Conservation (phyloP, 78 protist genomes). For the Guillardia theta region DNA sequence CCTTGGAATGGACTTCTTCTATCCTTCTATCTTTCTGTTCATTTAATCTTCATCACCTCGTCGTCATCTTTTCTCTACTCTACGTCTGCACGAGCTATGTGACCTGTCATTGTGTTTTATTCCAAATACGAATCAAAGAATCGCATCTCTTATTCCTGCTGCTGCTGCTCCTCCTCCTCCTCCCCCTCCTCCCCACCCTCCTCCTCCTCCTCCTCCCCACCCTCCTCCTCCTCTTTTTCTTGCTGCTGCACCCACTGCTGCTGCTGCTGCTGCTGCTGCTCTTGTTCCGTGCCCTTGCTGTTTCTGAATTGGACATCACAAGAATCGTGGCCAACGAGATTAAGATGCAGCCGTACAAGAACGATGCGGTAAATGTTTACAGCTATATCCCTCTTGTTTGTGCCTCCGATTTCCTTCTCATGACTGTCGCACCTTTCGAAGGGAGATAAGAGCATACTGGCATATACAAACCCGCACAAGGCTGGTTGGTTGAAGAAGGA, state of each 20-base stretch:
- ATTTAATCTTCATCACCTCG: not conserved
- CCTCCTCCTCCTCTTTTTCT: not conserved
- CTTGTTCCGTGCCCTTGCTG: not conserved
- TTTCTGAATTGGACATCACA: not conserved
- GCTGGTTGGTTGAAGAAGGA: not conserved
- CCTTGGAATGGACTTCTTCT: not conserved
- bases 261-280: not conserved
- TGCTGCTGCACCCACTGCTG: not conserved
- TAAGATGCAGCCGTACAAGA: slow-evolving; percentile 44
- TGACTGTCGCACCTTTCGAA: not conserved
- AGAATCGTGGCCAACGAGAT: slow-evolving; percentile 57
- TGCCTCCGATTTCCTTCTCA: not conserved
- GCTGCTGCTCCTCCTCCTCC: not conserved
- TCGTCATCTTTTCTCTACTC: not conserved
- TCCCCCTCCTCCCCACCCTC: not conserved
- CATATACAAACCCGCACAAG: not conserved
- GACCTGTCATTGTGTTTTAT: not conserved
- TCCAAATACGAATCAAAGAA: not conserved
- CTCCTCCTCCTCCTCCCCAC: not conserved
- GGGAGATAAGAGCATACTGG: not conserved
- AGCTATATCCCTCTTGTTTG: not conserved
- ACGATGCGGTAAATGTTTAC: not conserved
- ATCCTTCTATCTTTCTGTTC: not conserved
- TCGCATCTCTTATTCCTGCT: not conserved
- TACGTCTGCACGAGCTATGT: not conserved